Conservation (phyloP, 2,329 filamentous ascomycete genomes). For the Fusarium falciforme region DNA sequence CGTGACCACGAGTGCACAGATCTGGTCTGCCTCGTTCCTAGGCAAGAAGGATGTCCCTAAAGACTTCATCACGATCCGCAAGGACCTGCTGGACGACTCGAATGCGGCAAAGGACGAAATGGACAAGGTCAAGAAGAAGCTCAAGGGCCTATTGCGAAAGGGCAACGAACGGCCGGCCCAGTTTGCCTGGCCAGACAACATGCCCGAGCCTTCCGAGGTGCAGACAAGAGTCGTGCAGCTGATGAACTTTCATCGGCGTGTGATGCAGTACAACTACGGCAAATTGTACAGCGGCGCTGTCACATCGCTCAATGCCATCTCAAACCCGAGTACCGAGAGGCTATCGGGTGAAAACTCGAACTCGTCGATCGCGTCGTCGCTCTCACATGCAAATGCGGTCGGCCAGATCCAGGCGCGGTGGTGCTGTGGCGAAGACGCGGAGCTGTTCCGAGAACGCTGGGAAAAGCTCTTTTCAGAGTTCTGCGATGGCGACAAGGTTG, state of each 20-base stretch:
- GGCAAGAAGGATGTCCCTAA: constrained; percentile 86
- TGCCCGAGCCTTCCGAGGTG: constrained; percentile 93
- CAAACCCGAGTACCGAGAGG: constrained; percentile 62
- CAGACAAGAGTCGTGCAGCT: constrained; percentile 91
- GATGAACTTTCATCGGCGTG: constrained; percentile 96
- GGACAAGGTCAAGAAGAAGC: constrained; percentile 99
- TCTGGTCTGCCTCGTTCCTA: constrained; percentile 91
- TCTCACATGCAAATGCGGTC: constrained; percentile 71
- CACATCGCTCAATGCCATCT: constrained; percentile 69
- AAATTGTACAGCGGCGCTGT: constrained; percentile 78
- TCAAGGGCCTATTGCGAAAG: constrained; percentile 90
- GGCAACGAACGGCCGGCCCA: constrained; percentile 94
- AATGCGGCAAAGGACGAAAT: constrained; percentile 99
- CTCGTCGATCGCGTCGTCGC: constrained; percentile 59
- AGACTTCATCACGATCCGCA: constrained; percentile 90
- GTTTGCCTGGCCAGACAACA: constrained; percentile 97
- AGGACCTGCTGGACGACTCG: constrained; percentile 95
- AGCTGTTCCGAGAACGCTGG: constrained; percentile 96
- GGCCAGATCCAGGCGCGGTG: constrained; percentile 86
- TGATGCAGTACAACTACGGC: constrained; percentile 94
- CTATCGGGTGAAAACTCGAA: constrained; percentile 54
- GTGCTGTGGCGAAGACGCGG: constrained; percentile 96
- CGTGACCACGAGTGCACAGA: constrained; percentile 95
- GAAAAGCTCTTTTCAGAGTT: constrained; percentile 98
- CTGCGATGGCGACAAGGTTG: constrained; percentile 95